Base-by-base conservation (phyloP, 768 basidiomycete species). In the Lanmaoa rubissima region DNA sequence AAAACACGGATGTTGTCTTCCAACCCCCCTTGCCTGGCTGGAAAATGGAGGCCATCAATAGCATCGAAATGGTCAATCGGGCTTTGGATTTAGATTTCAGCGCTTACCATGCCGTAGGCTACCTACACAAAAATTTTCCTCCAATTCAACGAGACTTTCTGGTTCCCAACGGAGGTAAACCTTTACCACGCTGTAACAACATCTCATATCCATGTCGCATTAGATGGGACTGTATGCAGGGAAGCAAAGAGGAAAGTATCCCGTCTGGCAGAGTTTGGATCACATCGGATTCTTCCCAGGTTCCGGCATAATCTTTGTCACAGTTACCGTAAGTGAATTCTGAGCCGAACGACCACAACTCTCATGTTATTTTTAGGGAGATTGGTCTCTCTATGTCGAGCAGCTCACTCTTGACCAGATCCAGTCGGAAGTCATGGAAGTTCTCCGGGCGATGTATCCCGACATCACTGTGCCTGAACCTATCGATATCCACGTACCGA, bases 101-200 rank as follows among this genome's bases (percentile, higher is more conserved):
- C 31, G 2, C 57, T 58, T 48, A 61, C 3, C 3, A 8, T 38
- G 17, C n/a, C 9, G 19, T 47, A 79, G 78, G 77, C 74, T 7
- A 84, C 79, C 1, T 88, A 85, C 58, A 85, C 86, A 3, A 87
- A 87, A 67, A 85, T 88, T 26, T 87, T 86, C 69, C 63, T 87
- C 47, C 78, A 84, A 58, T 88, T 87, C 62, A 74, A 80, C 0
- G 64, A 78, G 53, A 83, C 82, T 26, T 88, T 88, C 67, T 87
- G 81, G 81, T 80, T 79, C 53, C 69, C 75, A 28, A 80, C 79
- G 0, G 65, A 81, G 75, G 77, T 73, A 39, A 26, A 39, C 3
- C 7, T 47, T 12, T 24, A 12, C 14, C 5, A 12, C 1, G 11
- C 3, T 35, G 0, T 36, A 13, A 11, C 19, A 19, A 13, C 9